Percentiles rank a stretch among this genome's conserved stretches.
Conservation (phyloP, 345 rosid genomes). For the Abelmoschus esculentus region DNA sequence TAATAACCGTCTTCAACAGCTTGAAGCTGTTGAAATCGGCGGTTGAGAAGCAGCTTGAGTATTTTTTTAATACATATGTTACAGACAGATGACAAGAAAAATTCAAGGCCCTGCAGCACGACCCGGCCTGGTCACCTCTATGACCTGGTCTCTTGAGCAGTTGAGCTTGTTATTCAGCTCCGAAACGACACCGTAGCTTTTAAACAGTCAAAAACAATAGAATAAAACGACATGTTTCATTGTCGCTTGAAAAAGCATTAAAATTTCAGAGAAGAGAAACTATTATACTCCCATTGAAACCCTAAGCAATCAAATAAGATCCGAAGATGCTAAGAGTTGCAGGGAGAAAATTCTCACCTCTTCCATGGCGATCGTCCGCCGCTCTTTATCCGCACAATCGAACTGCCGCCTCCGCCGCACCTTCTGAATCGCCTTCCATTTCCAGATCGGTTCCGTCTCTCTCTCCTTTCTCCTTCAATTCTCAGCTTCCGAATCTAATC, state of each 20-base stretch:
- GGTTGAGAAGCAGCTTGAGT: no score
- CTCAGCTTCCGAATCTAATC: conserved; percentile 29
- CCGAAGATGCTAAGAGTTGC: conserved; percentile 62
- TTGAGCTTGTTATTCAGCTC: background rate
- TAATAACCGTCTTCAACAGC: no score
- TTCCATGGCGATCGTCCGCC: conserved; percentile 38
- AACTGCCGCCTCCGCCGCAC: conserved; percentile 3
- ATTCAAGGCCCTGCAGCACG: background rate
- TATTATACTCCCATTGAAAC: background rate
- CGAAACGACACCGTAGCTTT: background rate
- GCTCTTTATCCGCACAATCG: conserved; percentile 24
- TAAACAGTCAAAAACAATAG: background rate
- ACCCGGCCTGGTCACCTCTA: background rate
- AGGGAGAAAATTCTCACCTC: conserved; percentile 63
- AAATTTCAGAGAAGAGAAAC: background rate
- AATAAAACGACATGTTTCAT: background rate
- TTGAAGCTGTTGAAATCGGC: no score
- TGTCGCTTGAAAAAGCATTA: background rate
- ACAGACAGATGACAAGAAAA: background rate
- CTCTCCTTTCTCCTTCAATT: conserved; percentile 18
- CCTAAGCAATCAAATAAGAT: conserved; percentile 3
- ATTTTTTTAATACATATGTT: no score
- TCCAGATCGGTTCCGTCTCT: conserved; percentile 33
- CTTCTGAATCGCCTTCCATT: conserved; percentile 13
- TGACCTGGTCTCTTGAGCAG: background rate